Evolutionary conservation across 805 yeast species (phyloP).

Genomic region (Yarrowia bubula): DNA sequence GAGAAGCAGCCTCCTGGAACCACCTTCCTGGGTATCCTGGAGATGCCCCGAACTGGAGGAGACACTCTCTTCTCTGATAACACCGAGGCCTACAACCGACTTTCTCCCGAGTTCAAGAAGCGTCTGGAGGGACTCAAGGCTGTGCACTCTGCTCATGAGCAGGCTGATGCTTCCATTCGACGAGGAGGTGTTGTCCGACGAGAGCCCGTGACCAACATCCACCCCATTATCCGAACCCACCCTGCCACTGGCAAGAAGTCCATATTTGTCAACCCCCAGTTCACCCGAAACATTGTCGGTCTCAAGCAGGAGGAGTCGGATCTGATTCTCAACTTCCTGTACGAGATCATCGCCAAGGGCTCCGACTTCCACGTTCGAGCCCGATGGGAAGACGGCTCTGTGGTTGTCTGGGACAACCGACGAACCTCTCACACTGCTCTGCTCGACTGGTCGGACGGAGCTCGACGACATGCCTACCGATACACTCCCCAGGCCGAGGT

Average conservation of each 20-base stretch:
- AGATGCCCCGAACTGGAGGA: conserved; percentile 64
- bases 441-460: conserved; percentile 67
- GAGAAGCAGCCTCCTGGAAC: conserved; percentile 72
- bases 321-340: conserved; percentile 45
- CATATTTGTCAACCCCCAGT: conserved; percentile 53
- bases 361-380: conserved; percentile 70
- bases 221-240: conserved; percentile 59
- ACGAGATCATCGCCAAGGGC: conserved; percentile 49
- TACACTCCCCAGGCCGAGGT: conserved; percentile 75
- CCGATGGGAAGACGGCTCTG: conserved; percentile 67
- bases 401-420: conserved; percentile 77
- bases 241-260: conserved; percentile 62
- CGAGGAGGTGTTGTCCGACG: conserved; percentile 47
- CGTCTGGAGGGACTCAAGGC: conserved; percentile 60
- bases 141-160: conserved; percentile 63
- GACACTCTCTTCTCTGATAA: conserved; percentile 77
- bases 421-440: conserved; percentile 66
- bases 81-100: conserved; percentile 65
- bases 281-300: conserved; percentile 61
- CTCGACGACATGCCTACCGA: conserved; percentile 69
- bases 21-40: conserved; percentile 63
- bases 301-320: conserved; percentile 67
- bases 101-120: conserved; percentile 63
- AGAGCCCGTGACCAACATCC: conserved; percentile 49
- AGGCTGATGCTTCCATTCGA: conserved; percentile 40